phyloP scores from a whole-genome alignment of 1,284 basidiomycete species.

The Termitomyces sp. region DNA sequence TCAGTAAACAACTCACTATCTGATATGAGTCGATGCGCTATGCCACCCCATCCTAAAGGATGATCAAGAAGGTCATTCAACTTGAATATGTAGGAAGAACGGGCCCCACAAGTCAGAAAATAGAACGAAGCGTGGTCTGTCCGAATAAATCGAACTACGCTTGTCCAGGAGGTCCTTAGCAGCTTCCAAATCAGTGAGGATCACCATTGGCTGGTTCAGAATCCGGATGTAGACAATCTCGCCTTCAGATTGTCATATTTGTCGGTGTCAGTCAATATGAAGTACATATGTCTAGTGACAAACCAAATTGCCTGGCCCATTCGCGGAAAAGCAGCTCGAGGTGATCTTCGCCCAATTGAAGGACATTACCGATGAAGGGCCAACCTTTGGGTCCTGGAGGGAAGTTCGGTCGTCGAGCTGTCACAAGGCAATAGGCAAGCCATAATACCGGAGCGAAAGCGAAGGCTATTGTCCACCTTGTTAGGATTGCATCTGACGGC shows the following conservation, averaged over 20 bases:
- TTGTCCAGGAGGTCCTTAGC: slow-evolving; percentile 43
- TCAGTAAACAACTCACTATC: slow-evolving; percentile 31
- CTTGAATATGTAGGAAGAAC: background rate
- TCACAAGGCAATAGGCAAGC: slow-evolving; percentile 19
- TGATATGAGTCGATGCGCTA: slow-evolving; percentile 36
- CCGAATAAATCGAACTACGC: slow-evolving; percentile 43
- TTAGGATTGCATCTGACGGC: slow-evolving; percentile 2
- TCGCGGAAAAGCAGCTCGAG: slow-evolving; percentile 37
- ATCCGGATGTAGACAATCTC: slow-evolving; percentile 36
- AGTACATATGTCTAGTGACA: slow-evolving; percentile 6
- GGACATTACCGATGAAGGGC: slow-evolving; percentile 45
- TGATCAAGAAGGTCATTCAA: background rate
- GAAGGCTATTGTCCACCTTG: slow-evolving; percentile 17
- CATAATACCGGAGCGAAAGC: slow-evolving; percentile 18
- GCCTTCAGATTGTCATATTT: slow-evolving; percentile 24
- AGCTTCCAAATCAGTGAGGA: slow-evolving; percentile 36
- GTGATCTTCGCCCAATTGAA: slow-evolving; percentile 37
- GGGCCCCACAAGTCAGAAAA: slow-evolving; percentile 37
- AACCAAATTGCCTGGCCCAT: slow-evolving; percentile 35
- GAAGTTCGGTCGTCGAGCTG: slow-evolving; percentile 21
- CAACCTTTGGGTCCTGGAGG: slow-evolving; percentile 44
- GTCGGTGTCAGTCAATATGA: background rate
- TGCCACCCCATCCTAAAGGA: slow-evolving; percentile 41
- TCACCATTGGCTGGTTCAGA: slow-evolving; percentile 37
- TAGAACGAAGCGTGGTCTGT: slow-evolving; percentile 44